Base-by-base conservation (phyloP, 805 yeast genomes). In the Metschnikowia borealis region DNA sequence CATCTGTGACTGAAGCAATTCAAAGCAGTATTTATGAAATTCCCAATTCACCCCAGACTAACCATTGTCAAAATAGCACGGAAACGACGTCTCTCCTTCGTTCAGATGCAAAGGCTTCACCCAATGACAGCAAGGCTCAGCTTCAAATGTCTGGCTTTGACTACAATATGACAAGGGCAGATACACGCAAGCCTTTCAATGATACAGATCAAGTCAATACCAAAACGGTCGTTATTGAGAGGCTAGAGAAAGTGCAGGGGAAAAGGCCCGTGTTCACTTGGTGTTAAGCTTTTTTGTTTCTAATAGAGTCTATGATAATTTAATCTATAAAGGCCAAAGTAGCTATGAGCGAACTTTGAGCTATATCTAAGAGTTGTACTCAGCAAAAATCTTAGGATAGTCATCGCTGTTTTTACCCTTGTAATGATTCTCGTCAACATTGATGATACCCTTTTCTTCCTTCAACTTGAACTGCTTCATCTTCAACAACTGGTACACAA, bases 191-290 rank as follows among this genome's bases (percentile, higher is more conserved):
- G 18, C 13, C 21, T 10, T 29, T 35, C 4, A 33, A 36, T n/a
- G 23, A n/a, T 6, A 46, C 39, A 8, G 49, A 47, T 21, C 39
- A 46, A 32, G 50, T 54, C n/a, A 50, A 67, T 8, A 66, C 74
- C 1, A 74, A 75, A 56, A 69, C 65, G 38, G 87, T 82, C 3
- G 74, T 84, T 3, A 78, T 83, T 4, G 89, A 84, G 62, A 65
- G 87, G 46, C 59, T 84, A 26, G 82, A 81, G 57, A 74, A 78
- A 14, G 84, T 78, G 3, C 70, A 71, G 6, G 68, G 78, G 3
- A 78, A 72, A 53, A 82, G 85, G 0, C 88, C 89, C 0, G 80
- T 84, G 1, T 83, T 84, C 54, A 82, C 88, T 1, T 84, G 88
- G 81, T 84, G 88, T 38, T 54, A 45, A 44, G 3, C 2, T n/a